Base-by-base conservation (phyloP, 805 yeast species). In the Zygoascus flipseniorum region DNA sequence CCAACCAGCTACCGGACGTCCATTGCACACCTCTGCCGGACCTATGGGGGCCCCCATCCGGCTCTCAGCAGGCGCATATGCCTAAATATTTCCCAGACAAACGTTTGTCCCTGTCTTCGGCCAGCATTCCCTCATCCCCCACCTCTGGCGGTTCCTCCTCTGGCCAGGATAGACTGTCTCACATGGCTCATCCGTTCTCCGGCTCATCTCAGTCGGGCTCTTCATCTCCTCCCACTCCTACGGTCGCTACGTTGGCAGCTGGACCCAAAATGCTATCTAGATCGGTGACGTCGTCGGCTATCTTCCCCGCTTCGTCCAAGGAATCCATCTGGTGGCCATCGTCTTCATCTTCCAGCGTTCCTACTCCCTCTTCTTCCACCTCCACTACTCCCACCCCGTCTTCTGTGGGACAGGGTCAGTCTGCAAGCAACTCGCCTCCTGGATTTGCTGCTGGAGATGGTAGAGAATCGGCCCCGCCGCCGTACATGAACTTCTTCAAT, bases 301-400 rank as follows among this genome's bases (percentile, higher is more conserved):
- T 54, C 46, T 52, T 51, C 41, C 52, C 54, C 11, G 28, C 52
- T 18, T 31, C 47, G 20, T 20, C 54, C 42, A 46, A 46, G 16
- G 49, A 46, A 16, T 26, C 31, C 41, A 46, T 46, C 26, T 46
- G 49, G 49, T 46, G 49, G 48, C 26, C 53, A 26, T 44, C 19
- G 28, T 44, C 50, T 13, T 10, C 20, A 14, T 39, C 51, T n/a
- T 51, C 54, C 18, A 32, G 54, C 5, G 48, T 50, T 31, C 37
- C 56, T 48, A 16, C 54, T 8, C 32, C 58, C 10, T 53, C 59
- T 47, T 31, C 56, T 8, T 39, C 58, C 28, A 53, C 57, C 32
- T 43, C 35, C 57, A 61, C 56, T 54, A 50, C 56, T 47, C 41
- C 49, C 20, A 16, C 51, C 4, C 13, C n/a, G n/a, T 23, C 28